Base-by-base conservation (phyloP, 176 grass and related monocot genomes). In the Paspalum notatum region DNA sequence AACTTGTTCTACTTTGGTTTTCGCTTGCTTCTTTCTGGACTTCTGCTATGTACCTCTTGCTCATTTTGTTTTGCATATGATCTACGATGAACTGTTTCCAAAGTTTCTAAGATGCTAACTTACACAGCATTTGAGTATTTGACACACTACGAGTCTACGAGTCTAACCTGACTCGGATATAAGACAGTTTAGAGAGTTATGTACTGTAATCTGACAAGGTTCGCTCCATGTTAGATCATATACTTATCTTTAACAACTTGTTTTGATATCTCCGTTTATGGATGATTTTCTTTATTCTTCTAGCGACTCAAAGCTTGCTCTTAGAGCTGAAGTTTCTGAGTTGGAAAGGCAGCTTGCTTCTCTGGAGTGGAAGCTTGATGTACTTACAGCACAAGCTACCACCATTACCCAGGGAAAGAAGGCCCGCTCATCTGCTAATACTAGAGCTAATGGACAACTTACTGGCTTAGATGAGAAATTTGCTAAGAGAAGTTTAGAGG, bases 341-440 rank as follows among this genome's bases (percentile, higher is more conserved):
- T 94, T 98, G 85, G 88, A 98, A 83, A 98, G 82, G 78, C 86
- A 94, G 84, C 85, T 98, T 43, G 83, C 90, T 86, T 80, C 90
- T 22, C 81, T 94, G 72, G 90, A 94, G 74, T 82, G 83, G 78
- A 86, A 91, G 78, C 87, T 89, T 78, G 92, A 94, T 90, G 62
- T 91, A 66, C 92, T 98, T 85, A 85, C 88, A 78, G 82, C 84
- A 46, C 95, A 98, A 87, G 87, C 88, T 89, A 90, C 90, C 12
- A 56, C 80, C 80, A 93, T 93, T 73, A 93, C 82, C 49, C 90
- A 94, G 61, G 88, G 95, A 88, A 88, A 89, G 80, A 94, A 87
- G 66, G 69, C 81, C 53, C 86, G 88, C 56, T 66, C 81, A 68
- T 83, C 73, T 77, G 88, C 91, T 76, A 89, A 81, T 85, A 85